Evolutionary conservation across 2,329 filamentous ascomycete species (phyloP), one percentile per base, ranked within the genome.

Genomic region (Fusarium burgessii): DNA sequence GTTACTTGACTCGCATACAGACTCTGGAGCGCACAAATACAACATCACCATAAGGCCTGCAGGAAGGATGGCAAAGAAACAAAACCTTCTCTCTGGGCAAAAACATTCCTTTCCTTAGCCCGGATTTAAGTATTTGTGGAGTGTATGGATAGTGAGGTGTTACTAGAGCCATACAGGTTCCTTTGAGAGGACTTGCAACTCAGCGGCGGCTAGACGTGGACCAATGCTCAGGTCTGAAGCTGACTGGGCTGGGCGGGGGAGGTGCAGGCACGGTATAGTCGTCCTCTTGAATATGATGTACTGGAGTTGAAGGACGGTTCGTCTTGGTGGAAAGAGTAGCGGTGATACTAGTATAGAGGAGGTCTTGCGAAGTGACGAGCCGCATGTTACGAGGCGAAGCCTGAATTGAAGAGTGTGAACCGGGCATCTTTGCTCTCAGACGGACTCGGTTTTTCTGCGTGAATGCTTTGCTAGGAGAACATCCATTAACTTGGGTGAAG

Each of bases 211-310:
- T 69, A 47, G 78, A 77, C 38, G 80, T 78, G 57, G 85, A 82
- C 87, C 88, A 89, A 77, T 87, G 84, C 62, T 90, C 87, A 27
- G 81, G 79, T 33, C 87, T 84, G 76, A 90, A 90, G 80, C 87
- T 87, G 76, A 91, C 87, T 11, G 89, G 89, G 72, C 87, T 90
- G 15, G 89, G 88, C 23, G 89, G 89, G 15, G 89, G 89, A 42
- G 89, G 87, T 17, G 89, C 88, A n/a, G 89, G 89, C 23, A 90
- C 88, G 35, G 85, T 84, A 81, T 90, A 91, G 79, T 91, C 89
- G 63, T 87, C 82, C 74, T 89, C 86, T 69, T 83, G 83, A 73
- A 88, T 87, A 70, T 82, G 81, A 71, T 84, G 86, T 67, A 84
- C 81, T 1, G 87, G 86, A 5, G 84, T 83, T 65, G 81, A 77